Percentiles rank a stretch among this genome's conserved stretches.
These are phyloP conservation scores for Pleurotus ostreatus DNA, from an alignment of 768 basidiomycete species.

Conservation along the genomic window DNA sequence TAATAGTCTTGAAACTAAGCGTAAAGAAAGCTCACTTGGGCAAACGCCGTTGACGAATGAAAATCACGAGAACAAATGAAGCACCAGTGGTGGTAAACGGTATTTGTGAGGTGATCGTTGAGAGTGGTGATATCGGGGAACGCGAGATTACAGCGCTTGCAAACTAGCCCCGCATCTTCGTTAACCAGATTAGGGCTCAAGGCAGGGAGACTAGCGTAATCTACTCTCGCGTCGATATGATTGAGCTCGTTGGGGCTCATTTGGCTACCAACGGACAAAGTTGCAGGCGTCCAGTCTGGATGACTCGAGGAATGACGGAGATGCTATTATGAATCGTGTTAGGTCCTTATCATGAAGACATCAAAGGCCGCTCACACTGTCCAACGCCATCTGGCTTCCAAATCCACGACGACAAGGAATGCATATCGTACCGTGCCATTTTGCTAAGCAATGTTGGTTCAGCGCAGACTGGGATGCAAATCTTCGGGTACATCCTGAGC, in stretches of 20 bases:
- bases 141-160: conserved; percentile 17
- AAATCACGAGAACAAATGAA: conserved; percentile 18
- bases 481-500: conserved; percentile 7
- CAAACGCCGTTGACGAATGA: too few relatives aligned
- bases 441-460: conserved; percentile 17
- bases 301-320: not conserved
- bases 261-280: too few relatives aligned
- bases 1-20: not conserved
- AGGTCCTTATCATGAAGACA: not conserved
- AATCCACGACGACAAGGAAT: conserved; percentile 17
- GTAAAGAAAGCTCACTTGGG: not conserved
- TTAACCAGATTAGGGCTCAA: not conserved
- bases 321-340: conserved; percentile 1
- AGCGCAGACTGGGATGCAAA: conserved; percentile 12
- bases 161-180: conserved; percentile 13
- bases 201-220: conserved; percentile 6
- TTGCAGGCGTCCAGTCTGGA: not conserved
- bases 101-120: conserved; percentile 19
- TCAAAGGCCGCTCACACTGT: conserved; percentile 10
- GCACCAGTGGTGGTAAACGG: conserved; percentile 27
- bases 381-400: conserved; percentile 10
- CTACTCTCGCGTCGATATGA: not conserved
- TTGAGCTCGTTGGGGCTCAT: not conserved
- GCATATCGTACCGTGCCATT: conserved; percentile 16
- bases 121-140: conserved; percentile 16